Base-by-base conservation (phyloP, 495 filamentous ascomycete species). In the Lepraria neglecta region DNA sequence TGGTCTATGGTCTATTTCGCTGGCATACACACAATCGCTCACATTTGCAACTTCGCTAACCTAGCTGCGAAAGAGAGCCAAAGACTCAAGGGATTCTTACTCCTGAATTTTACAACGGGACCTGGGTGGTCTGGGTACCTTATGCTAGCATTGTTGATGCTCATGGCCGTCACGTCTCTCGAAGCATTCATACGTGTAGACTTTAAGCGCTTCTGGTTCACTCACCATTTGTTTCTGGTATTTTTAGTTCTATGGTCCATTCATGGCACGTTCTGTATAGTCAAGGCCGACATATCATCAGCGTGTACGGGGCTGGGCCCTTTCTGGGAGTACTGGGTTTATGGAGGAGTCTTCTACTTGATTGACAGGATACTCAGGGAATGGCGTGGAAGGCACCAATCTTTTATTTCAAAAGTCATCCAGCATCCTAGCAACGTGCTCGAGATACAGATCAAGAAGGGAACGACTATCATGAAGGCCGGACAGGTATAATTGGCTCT, bases 391-490 rank as follows among this genome's bases (percentile, higher is more conserved):
- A 78, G 81, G 45, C 85, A 89, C 75, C 86, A 84, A 76, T 89
- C 87, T 7, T 88, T 85, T 70, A 87, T 91, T 64, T 88, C 85
- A 45, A 90, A 90, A 71, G 87, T 91, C 69, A 85, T 91, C 64
- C 87, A 90, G 71, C 88, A 91, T 73, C 87, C 88, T 6, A 87
- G 87, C 74, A 88, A 88, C 65, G 88, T 92, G 21, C 82, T 87
- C 67, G 88, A 92, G 68, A 89, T 92, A 56, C 88, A 91, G 71
- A 89, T 92, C 72, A 90, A 90, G 78, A 91, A 90, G 68, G 86
- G 87, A 67, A 77, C 85, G 71, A 88, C 86, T 35, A 87, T 84
- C 74, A 85, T 86, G n/a, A 80, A 80, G 60, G 87, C 87, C 55
- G 88, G 88, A 42, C 88, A 91, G 69, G 76, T 77, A 63, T 63